Base-by-base conservation (phyloP, 257 asterid species). In the Striga asiatica region DNA sequence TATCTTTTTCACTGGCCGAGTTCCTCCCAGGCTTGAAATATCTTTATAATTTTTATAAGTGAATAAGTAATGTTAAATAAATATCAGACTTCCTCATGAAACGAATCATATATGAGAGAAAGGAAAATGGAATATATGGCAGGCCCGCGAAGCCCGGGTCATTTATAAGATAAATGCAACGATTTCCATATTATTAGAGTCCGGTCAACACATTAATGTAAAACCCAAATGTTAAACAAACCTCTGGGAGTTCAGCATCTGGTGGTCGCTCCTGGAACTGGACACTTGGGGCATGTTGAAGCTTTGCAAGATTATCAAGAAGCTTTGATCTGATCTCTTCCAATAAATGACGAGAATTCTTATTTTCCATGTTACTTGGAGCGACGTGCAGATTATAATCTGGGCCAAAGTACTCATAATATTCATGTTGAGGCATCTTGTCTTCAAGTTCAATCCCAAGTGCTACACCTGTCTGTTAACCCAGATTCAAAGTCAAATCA, bases 201-300 rank as follows among this genome's bases (percentile, higher is more conserved):
- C 21, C 27, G 63, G 53, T 3, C 19, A 42, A 58, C 64, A 20
- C 42, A 54, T 12, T 16, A 24, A 37, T 48, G 27, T 46, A 14
- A 67, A 60, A 39, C 7, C 2, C 27, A 25, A 56, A 59, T 64
- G 64, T 41, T 50, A 66, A 65, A 56, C 76, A 60, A 62, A 80
- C 88, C 83, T 80, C 81, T n/a, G 71, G 70, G 64, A 80, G 67
- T 17, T 74, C 83, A 19, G 76, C 56, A 69, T 76, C 81, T 16
- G 88, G 88, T 42, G 88, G 88, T 41, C 79, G 83, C 65, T 80
- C 88, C 71, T 76, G 83, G 73, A 80, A 76, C 68, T 71, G 88
- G 64, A 80, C 88, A 45, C 88, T 80, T 11, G 88, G 88, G 14
- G 88, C 88, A 63, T 80, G 88, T 60, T 76, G 83, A 66, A 80